Conservation (phyloP, 148 eudicot genomes). For the Talinum fruticosum region DNA sequence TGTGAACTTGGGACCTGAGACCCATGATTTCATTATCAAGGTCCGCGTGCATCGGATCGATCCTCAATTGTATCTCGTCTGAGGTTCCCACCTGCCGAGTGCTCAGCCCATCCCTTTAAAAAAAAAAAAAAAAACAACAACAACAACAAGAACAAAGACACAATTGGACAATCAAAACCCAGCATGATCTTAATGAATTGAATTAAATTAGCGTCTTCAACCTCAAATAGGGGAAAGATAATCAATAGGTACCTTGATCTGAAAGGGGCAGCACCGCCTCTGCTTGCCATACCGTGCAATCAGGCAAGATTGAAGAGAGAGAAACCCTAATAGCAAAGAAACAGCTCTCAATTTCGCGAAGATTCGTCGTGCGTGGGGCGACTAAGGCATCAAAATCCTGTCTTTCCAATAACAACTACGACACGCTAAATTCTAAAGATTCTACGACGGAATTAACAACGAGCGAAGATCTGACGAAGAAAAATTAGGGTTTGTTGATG, state of each 20-base stretch:
- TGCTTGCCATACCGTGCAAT: slow-evolving; percentile 23
- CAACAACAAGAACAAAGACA: background rate
- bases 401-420: background rate
- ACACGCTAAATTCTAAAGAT: background rate
- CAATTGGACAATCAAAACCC: background rate
- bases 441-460: background rate
- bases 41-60: slow-evolving; percentile 85
- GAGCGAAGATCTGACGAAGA: background rate
- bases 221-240: too few relatives aligned
- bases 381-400: background rate
- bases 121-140: background rate
- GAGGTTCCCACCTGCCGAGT: slow-evolving; percentile 56
- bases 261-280: slow-evolving; percentile 47
- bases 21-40: slow-evolving; percentile 75
- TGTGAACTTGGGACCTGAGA: slow-evolving; percentile 71
- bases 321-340: background rate
- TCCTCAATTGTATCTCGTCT: slow-evolving; percentile 74
- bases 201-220: background rate
- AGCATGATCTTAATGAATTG: background rate
- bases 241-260: slow-evolving; percentile 48
- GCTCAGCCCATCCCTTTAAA: slow-evolving; percentile 72
- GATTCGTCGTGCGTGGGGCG: background rate
- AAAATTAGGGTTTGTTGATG: background rate
- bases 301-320: background rate
- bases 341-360: background rate